Conservation (phyloP, 306 rosid species). For the Crataegus laevigata region DNA sequence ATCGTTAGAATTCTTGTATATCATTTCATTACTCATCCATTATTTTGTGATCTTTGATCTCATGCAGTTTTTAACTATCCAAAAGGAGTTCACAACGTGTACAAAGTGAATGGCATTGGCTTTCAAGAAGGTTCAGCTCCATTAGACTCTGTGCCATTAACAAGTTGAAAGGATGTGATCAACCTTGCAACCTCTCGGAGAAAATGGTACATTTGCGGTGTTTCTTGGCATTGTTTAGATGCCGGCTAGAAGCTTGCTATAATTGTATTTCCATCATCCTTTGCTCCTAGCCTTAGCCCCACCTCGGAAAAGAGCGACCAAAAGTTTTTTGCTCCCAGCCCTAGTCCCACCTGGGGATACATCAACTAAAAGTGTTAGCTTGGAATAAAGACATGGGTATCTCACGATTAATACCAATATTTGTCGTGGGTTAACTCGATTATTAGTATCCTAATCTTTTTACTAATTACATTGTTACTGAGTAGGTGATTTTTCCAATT, state of each 20-base stretch:
- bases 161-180: constrained; percentile 34
- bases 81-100: constrained; percentile 29
- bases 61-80: constrained; percentile 36
- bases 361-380: background rate
- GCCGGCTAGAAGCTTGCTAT: constrained; percentile 38
- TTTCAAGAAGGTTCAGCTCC: constrained; percentile 29
- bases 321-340: background rate
- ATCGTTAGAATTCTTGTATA: too few relatives aligned
- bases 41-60: too few relatives aligned
- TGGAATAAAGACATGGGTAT: background rate
- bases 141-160: background rate
- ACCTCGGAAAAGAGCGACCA: background rate
- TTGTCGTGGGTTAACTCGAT: background rate
- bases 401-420: background rate
- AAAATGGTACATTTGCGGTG: constrained; percentile 49
- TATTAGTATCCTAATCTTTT: background rate
- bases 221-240: constrained; percentile 22
- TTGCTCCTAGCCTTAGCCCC: background rate
- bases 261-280: constrained; percentile 16
- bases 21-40: too few relatives aligned
- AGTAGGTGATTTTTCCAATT: background rate
- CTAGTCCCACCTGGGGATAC: background rate
- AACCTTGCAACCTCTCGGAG: constrained; percentile 26
- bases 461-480: background rate
- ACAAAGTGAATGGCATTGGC: constrained; percentile 32